phyloP scores from a whole-genome alignment of 2,329 filamentous ascomycete genomes.

The Phaeophleospora eucalypticola region DNA sequence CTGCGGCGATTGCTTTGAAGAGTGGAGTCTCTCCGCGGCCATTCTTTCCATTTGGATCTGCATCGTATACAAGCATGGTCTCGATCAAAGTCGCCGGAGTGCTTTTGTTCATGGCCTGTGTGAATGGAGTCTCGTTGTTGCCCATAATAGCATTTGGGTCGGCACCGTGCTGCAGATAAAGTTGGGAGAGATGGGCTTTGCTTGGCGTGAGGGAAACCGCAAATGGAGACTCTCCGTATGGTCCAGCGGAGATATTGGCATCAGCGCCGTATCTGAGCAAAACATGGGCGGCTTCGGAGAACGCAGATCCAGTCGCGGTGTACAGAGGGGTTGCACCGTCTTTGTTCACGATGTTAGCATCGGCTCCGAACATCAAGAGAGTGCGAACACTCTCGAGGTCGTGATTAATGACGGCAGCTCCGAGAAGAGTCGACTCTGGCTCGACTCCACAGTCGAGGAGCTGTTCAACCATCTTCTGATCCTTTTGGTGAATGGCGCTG shows the following conservation, averaged over 20 bases:
- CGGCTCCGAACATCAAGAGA: constrained; percentile 57
- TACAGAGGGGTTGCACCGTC: constrained; percentile 62
- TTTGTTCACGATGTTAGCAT: constrained; percentile 56
- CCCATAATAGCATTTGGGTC: constrained; percentile 50
- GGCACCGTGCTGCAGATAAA: constrained; percentile 60
- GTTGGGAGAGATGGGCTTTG: constrained; percentile 55
- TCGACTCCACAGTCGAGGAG: constrained; percentile 23
- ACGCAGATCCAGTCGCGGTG: constrained; percentile 41
- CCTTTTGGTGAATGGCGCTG: constrained; percentile 29
- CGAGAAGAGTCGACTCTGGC: constrained; percentile 19
- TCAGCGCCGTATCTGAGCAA: constrained; percentile 63
- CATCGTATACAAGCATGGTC: constrained; percentile 57
- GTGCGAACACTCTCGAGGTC: constrained; percentile 44
- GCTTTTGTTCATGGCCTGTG: constrained; percentile 57
- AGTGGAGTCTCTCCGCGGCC: constrained; percentile 60
- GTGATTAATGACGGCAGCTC: constrained; percentile 23
- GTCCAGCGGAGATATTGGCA: constrained; percentile 50
- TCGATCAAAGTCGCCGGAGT: constrained; percentile 54
- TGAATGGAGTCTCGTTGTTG: constrained; percentile 59
- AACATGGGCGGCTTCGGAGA: constrained; percentile 54
- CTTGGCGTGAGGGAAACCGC: constrained; percentile 48
- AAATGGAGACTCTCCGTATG: constrained; percentile 54
- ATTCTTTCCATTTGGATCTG: constrained; percentile 57
- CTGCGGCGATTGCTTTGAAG: constrained; percentile 57
- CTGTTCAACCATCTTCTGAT: constrained; percentile 27